Percentiles rank a stretch among this genome's conserved stretches.
Conservation (phyloP, 2,329 filamentous ascomycete genomes). For the Colletotrichum karsti region DNA sequence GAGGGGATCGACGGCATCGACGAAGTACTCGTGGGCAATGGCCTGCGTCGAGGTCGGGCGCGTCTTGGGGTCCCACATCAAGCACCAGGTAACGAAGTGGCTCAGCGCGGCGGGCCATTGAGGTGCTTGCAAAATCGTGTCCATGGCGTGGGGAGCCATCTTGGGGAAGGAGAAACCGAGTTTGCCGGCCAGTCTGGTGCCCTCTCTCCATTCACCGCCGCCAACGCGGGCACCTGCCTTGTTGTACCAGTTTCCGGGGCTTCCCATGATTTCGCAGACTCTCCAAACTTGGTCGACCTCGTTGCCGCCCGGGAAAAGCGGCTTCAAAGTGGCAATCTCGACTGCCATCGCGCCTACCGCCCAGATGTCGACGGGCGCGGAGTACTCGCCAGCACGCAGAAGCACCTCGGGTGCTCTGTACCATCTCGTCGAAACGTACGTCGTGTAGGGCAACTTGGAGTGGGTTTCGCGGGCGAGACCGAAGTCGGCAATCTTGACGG, state of each 20-base stretch:
- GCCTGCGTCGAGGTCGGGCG: constrained; percentile 93
- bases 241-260: constrained; percentile 97
- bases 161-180: constrained; percentile 98
- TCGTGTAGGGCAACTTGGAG: constrained; percentile 95
- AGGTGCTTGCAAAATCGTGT: constrained; percentile 88
- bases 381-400: constrained; percentile 93
- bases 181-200: constrained; percentile 90
- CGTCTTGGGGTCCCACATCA: constrained; percentile 97
- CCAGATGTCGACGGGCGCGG: constrained; percentile 98
- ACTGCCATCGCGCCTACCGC: constrained; percentile 98
- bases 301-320: constrained; percentile 95
- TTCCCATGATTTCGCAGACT: constrained; percentile 99
- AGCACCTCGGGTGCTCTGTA: constrained; percentile 97
- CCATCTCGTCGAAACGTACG: constrained; percentile 98
- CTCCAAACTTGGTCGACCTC: constrained; percentile 99
- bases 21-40: constrained; percentile 94
- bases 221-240: constrained; percentile 88
- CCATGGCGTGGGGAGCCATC: constrained; percentile 98
- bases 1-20: constrained; percentile 89
- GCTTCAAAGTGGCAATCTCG: constrained; percentile 95
- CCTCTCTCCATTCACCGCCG: constrained; percentile 97
- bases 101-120: constrained; percentile 91
- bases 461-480: constrained; percentile 97
- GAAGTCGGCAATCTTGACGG: constrained; percentile 98
- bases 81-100: constrained; percentile 96